Evolutionary conservation across 176 grass and related monocot genomes (phyloP), one percentile per base, ranked within the genome.

Genomic region (Rhipidocladum racemiflorum): DNA sequence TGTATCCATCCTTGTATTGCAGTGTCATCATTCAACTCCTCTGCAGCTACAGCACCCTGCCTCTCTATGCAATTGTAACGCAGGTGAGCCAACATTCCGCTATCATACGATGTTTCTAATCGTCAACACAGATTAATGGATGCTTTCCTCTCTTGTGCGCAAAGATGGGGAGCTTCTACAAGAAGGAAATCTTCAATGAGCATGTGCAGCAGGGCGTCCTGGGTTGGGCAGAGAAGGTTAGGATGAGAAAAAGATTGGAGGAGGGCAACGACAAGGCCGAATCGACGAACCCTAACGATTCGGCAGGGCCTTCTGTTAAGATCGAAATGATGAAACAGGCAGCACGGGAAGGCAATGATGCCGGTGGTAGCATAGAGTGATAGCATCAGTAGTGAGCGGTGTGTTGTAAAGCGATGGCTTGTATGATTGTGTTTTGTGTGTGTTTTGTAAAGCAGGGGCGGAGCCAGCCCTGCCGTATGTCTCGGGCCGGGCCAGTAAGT

Each of bases 1-100:
- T 53, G 0, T 12, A 29, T 71, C 38, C 12, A 65, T 42, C 9
- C 5, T 78, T 66, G 15, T 30, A 17, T 76, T 85, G 66, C 67
- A 98, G 96, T 76, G 12, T 71, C 79, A 70, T 90, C 16, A 83
- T 98, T 86, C 96, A 98, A 70, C 29, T 93, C 84, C 90, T 95
- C 38, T 98, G 96, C 87, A 95, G 96, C 61, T 98, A 98, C 72
- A 95, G 90, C 83, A 98, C 92, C 13, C 64, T 98, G 27, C 96
- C 96, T 45, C 62, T 95, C 1, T 98, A 98, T 83, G 96, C 96
- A 17, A 91, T 98, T 77, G 90, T 98, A 21, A 95, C 90, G 2
- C 96, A 98, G 89, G 96, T 98, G 49, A 5, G 5, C 24, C 23
- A 7, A 14, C 43, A 4, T 72, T 16, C 50, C n/a, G 0, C 53